Base-by-base conservation (phyloP, 345 rosid species). In the Noccaea bulbosa region DNA sequence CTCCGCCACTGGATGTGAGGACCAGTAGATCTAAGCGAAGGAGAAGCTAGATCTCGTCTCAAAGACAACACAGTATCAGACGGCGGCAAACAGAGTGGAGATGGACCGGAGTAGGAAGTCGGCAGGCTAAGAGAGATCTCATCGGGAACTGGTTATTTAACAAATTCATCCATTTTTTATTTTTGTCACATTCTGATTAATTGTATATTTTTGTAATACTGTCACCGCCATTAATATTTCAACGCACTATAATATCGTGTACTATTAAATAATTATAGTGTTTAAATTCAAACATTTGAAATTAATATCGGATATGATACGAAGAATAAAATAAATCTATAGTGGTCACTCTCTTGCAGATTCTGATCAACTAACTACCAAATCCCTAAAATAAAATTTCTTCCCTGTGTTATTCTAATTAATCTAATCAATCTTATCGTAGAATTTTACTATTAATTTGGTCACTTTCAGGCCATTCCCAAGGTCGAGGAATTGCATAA, bases 401-500 rank as follows among this genome's bases (percentile, higher is more conserved):
- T 16, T 7, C 32, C 43, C 33, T 7, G 3, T 20, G 62, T 8
- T 37, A 45, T 46, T 41, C 5, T 68, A 35, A 15, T 27, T 24
- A 39, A 37, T 37, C 11, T 37, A 22, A 15, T 27, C 15, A 39
- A 47, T 37, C 11, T 37, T 11, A 48, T 20, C 22, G 7, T 60
- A 17, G 7, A 30, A 39, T 15, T 4, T 7, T 55, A 20, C 6
- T 46, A 57, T 4, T 14, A 43, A 45, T 11, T 15, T 6, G 68
- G 69, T 71, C 69, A 62, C 76, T 53, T 53, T 62, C 48, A 62
- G 0, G n/a, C 27, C 62, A 14, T 14, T 55, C 55, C 69, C 27
- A 34, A 62, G 46, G 20, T 62, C 63, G 40, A 62, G 76, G 63
- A 34, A 39, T 70, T 70, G 8, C 67, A 38, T 50, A 38, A 39